Percentiles rank a stretch among this genome's conserved stretches.
phyloP scores from a whole-genome alignment of 169 alveolate species.

The Nephromyces sp. region DNA sequence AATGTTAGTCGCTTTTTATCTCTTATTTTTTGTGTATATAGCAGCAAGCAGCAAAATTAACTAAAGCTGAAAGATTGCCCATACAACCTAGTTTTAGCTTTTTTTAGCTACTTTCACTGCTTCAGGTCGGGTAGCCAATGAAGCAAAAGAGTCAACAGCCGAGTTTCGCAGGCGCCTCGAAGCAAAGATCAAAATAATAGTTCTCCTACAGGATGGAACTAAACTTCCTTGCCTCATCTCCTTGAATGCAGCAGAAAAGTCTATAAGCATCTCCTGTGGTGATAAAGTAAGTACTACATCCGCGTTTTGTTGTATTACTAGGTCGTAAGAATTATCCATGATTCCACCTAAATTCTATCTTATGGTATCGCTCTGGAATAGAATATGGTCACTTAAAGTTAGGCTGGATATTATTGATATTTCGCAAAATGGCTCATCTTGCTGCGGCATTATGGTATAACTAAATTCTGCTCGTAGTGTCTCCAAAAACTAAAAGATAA shows the following conservation, averaged over 20 bases:
- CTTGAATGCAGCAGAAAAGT: slow-evolving; percentile 2
- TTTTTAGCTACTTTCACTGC: too few relatives aligned
- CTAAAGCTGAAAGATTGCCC: too few relatives aligned
- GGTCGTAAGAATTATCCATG: neutral
- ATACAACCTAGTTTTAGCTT: too few relatives aligned
- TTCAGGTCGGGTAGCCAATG: too few relatives aligned
- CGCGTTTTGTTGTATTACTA: too few relatives aligned
- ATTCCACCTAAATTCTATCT: neutral
- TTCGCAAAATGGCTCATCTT: neutral
- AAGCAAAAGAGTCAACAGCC: neutral
- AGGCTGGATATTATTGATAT: neutral
- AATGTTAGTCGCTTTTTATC: too few relatives aligned
- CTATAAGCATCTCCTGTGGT: slow-evolving; percentile 21
- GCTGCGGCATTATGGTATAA: neutral
- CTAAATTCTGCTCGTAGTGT: neutral
- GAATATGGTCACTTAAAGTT: neutral
- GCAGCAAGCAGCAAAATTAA: too few relatives aligned
- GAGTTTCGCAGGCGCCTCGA: slow-evolving; percentile 8
- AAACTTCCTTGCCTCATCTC: slow-evolving; percentile 3
- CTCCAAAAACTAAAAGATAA: too few relatives aligned
- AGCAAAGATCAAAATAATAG: neutral
- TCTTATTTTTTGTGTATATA: too few relatives aligned
- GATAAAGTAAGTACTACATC: slow-evolving; percentile 5
- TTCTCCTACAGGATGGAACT: slow-evolving; percentile 24
- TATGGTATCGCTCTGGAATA: neutral